phyloP scores from a whole-genome alignment of 2,329 filamentous ascomycete genomes.

The Monilinia vaccinii-corymbosi region DNA sequence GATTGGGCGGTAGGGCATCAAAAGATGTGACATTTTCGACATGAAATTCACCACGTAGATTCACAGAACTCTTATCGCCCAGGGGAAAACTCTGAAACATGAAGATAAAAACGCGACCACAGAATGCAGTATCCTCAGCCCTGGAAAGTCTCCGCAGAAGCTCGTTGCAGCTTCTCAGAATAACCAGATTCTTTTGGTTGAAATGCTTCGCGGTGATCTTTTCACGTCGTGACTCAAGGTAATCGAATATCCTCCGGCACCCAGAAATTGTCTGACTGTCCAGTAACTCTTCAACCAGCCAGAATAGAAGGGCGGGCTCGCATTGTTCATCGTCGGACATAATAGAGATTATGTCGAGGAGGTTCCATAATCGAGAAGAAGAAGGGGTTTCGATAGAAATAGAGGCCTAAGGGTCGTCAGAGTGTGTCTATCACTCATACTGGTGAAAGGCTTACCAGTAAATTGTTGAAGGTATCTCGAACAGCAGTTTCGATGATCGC shows the following conservation, averaged over 20 bases:
- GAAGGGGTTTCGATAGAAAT: constrained; percentile 67
- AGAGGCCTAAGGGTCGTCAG: constrained; percentile 49
- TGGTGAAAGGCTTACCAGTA: constrained; percentile 52
- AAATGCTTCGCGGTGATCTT: constrained; percentile 74
- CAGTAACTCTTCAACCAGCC: constrained; percentile 87
- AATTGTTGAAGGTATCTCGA: constrained; percentile 67
- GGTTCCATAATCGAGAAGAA: constrained; percentile 83
- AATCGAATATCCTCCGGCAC: constrained; percentile 88
- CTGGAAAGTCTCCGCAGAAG: constrained; percentile 86
- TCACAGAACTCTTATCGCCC: constrained; percentile 94
- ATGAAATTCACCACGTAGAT: constrained; percentile 91
- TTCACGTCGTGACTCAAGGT: constrained; percentile 86
- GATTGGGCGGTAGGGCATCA: constrained; percentile 44
- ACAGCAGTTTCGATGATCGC: constrained; percentile 76
- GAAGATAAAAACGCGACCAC: constrained; percentile 95
- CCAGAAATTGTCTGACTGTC: constrained; percentile 93
- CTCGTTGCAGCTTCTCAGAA: constrained; percentile 92
- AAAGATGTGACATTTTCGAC: constrained; percentile 87
- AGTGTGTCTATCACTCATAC: constrained; percentile 22
- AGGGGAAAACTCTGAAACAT: constrained; percentile 96
- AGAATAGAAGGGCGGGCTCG: constrained; percentile 76
- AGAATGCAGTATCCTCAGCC: constrained; percentile 94
- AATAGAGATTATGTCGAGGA: constrained; percentile 84
- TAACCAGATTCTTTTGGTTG: constrained; percentile 75
- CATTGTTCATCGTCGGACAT: constrained; percentile 72